Base-by-base conservation (phyloP, 179 eudicot species). In the Pouteria campechiana region DNA sequence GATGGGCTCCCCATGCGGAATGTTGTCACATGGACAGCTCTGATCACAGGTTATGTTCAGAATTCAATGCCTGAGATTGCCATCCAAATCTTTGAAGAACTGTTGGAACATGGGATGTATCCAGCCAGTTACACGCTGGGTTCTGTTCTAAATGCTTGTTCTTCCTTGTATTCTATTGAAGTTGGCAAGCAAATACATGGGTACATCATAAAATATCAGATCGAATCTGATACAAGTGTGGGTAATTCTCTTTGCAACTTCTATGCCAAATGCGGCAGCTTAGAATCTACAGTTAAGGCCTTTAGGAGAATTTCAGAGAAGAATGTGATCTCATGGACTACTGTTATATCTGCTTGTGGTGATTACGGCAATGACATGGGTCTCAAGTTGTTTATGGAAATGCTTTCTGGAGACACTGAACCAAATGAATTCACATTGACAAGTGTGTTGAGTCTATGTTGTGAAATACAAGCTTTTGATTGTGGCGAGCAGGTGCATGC, bases 281-380 rank as follows among this genome's bases (percentile, higher is more conserved):
- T 82, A 58, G 55, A 57, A 34, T 66, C 60, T 39, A 70, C 76
- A 11, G 35, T 78, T 13, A 71, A 65, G 55, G 63, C 69, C 7
- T 82, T 82, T 36, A 29, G 57, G 46, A 70, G 78, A 56, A 70
- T 63, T 17, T 32, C 32, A 32, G 76, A 82, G 16, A 82, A 76
- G 64, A 68, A 82, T 65, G 87, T 75, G 61, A 79, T 75, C 34
- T 83, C 93, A n/a, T 83, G 88, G 88, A 79, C 83, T 0, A 45
- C 81, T 0, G 59, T 48, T 23, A 64, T 83, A 30, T 55, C 84
- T 39, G 79, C 81, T 38, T 83, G 93, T 60, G 74, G 75, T 13
- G 84, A 79, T 15, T 59, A 75, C 44, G 81, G 81, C 17, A 57
- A 75, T 60, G 51, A 50, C 12, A 53, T 37, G 65, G 93, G 93